Base-by-base conservation (phyloP, 1,139 yeast species). In the Suhomyces coccinellae region DNA sequence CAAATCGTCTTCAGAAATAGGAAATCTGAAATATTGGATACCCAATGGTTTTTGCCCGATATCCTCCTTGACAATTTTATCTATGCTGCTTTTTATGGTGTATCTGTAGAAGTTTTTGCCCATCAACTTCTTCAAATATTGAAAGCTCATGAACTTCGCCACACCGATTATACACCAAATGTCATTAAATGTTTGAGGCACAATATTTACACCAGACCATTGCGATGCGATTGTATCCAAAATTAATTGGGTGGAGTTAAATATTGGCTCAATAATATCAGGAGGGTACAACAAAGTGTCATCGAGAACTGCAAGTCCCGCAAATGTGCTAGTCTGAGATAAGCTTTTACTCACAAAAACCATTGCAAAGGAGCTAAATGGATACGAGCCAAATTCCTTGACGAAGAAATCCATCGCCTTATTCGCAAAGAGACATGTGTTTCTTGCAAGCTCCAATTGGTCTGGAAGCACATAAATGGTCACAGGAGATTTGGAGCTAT, bases 121-220 rank as follows among this genome's bases (percentile, higher is more conserved):
- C 83, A 90, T 84, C 15, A 93, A 67, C 29, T 75, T 76, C 47
- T 78, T 77, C 35, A 86, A 65, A 54, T 87, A 88, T 50, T 85
- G 85, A 28, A 80, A 73, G 0, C 95, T 79, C 96, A 95, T 93
- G 61, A 76, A 93, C 37, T 82, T 79, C 0, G 96, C 80, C 47
- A 95, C 83, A 4, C 98, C 99, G 28, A 87, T 68, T 1, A 93
- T 86, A 50, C 93, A 82, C 99, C 99, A 95, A n/a, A 87, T 57
- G 63, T 93, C 97, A 55, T 87, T 82, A 63, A 85, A 80, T 0
- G 83, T 76, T 49, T 79, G 80, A 0, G 99, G 97, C 1, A 89
- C 85, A 27, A 95, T 88, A 61, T 89, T 89, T 32, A 95, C 85
- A 8, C 98, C 97, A 1, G 96, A 80, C 96, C 98, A 95, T 61